These are phyloP conservation scores for Scutellaria barbata DNA, from an alignment of 257 asterid species.

Conservation along the genomic window DNA sequence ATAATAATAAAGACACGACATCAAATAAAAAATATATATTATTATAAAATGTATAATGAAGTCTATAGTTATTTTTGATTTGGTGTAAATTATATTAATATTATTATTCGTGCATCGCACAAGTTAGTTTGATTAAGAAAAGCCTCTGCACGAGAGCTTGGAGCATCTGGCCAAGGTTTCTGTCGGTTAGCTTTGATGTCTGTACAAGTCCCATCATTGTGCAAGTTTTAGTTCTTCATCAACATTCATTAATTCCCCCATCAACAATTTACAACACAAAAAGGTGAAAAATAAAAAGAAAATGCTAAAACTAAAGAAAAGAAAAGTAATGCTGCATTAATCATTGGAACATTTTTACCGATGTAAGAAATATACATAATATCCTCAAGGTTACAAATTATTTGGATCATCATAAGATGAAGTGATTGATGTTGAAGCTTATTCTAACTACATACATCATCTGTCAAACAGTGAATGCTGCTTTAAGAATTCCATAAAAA, in stretches of 20 bases:
- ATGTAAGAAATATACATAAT: not conserved
- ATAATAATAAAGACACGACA: not conserved
- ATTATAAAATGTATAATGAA: too few relatives aligned
- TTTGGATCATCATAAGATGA: constrained; percentile 22
- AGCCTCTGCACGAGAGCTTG: constrained; percentile 1
- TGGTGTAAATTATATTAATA: too few relatives aligned
- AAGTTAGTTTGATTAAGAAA: not conserved
- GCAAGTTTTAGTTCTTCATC: constrained; percentile 17
- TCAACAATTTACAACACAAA: constrained; percentile 8
- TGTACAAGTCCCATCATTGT: not conserved
- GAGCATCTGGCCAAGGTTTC: constrained; percentile 15
- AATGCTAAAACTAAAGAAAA: constrained; percentile 21
- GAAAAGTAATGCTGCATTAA: constrained; percentile 7
- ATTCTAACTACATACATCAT: not conserved
- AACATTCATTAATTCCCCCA: constrained; percentile 8
- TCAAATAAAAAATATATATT: too few relatives aligned
- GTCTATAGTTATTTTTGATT: too few relatives aligned
- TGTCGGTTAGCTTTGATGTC: constrained; percentile 7
- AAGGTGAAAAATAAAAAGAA: not conserved
- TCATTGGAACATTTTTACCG: not conserved
- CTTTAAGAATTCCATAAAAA: not conserved
- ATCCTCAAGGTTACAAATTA: not conserved
- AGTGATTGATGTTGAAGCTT: constrained; percentile 15
- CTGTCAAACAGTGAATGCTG: constrained; percentile 3
- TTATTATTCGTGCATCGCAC: too few relatives aligned